Conservation (phyloP, 495 filamentous ascomycete genomes). For the Friedmanniomyces simplex region DNA sequence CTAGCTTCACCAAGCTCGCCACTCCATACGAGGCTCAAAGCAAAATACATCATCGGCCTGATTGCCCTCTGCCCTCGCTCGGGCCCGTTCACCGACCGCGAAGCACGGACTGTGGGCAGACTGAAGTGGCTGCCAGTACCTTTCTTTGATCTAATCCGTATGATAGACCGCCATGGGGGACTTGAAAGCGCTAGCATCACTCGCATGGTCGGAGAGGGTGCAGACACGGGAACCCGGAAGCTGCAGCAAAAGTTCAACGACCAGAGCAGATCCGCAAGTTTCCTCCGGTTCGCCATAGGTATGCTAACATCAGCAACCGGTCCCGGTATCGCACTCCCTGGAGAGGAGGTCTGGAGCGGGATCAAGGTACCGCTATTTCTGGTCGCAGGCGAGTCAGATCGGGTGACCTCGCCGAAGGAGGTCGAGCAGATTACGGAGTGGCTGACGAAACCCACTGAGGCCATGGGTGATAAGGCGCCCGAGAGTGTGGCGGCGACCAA, state of each 20-base stretch:
- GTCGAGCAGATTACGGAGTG: slow-evolving; percentile 57
- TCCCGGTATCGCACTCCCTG: slow-evolving; percentile 52
- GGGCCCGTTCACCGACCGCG: slow-evolving; percentile 45
- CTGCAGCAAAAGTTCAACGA: slow-evolving; percentile 76
- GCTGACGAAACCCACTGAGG: slow-evolving; percentile 36
- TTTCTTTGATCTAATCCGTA: slow-evolving; percentile 66
- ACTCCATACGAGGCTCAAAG: slow-evolving; percentile 34
- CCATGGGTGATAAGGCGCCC: slow-evolving; percentile 1
- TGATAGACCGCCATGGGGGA: slow-evolving; percentile 75
- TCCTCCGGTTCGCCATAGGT: slow-evolving; percentile 54
- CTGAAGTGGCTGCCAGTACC: slow-evolving; percentile 56
- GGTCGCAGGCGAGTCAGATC: slow-evolving; percentile 67
- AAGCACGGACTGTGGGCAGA: slow-evolving; percentile 42
- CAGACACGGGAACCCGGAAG: slow-evolving; percentile 62
- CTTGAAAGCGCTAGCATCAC: slow-evolving; percentile 63
- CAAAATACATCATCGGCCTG: slow-evolving; percentile 59
- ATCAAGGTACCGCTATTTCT: slow-evolving; percentile 65
- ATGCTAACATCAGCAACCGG: slow-evolving; percentile 44
- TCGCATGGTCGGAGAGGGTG: slow-evolving; percentile 65
- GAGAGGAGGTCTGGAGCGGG: slow-evolving; percentile 59
- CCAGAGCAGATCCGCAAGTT: slow-evolving; percentile 70
- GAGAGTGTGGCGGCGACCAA: slow-evolving; percentile 1
- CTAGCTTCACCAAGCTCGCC: slow-evolving; percentile 55
- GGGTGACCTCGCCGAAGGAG: slow-evolving; percentile 59
- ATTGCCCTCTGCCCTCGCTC: slow-evolving; percentile 71